Percentiles rank a stretch among this genome's conserved stretches.
Conservation (phyloP, 805 yeast species). For the Diddensiella caesifluorescens region DNA sequence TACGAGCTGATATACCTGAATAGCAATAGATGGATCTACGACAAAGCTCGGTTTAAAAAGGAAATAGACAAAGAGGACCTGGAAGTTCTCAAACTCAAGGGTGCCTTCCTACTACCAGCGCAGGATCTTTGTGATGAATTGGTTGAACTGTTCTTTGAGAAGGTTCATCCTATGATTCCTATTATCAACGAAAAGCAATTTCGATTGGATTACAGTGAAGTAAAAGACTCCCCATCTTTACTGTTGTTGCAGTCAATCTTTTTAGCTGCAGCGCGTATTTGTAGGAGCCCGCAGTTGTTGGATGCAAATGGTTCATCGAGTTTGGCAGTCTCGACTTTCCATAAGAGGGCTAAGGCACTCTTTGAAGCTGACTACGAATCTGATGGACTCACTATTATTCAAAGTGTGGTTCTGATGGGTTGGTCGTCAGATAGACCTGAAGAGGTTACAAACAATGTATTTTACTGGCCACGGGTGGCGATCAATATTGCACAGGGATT, state of each 20-base stretch:
- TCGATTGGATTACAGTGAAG: constrained; percentile 48
- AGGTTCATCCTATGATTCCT: constrained; percentile 61
- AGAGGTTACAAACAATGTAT: constrained; percentile 53
- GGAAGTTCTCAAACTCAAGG: constrained; percentile 53
- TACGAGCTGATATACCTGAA: not conserved
- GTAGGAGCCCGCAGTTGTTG: constrained; percentile 44
- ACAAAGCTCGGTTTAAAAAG: not conserved
- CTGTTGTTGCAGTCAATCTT: constrained; percentile 57
- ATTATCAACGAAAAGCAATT: constrained; percentile 56
- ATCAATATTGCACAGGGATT: constrained; percentile 32
- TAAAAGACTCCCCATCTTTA: constrained; percentile 51
- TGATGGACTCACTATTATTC: constrained; percentile 56
- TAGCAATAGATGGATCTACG: not conserved
- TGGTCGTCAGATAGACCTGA: constrained; percentile 58
- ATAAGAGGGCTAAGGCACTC: constrained; percentile 64
- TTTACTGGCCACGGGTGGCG: constrained; percentile 61
- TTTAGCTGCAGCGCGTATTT: constrained; percentile 57
- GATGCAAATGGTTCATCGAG: constrained; percentile 42
- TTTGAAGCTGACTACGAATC: constrained; percentile 63
- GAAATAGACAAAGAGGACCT: constrained; percentile 42
- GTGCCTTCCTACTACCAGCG: constrained; percentile 65
- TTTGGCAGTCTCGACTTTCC: constrained; percentile 49
- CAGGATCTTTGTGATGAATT: constrained; percentile 49
- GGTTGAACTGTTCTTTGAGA: constrained; percentile 52
- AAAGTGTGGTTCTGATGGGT: constrained; percentile 40